phyloP scores from a whole-genome alignment of 805 yeast species.

The Wilhelminamyces savonicus region DNA sequence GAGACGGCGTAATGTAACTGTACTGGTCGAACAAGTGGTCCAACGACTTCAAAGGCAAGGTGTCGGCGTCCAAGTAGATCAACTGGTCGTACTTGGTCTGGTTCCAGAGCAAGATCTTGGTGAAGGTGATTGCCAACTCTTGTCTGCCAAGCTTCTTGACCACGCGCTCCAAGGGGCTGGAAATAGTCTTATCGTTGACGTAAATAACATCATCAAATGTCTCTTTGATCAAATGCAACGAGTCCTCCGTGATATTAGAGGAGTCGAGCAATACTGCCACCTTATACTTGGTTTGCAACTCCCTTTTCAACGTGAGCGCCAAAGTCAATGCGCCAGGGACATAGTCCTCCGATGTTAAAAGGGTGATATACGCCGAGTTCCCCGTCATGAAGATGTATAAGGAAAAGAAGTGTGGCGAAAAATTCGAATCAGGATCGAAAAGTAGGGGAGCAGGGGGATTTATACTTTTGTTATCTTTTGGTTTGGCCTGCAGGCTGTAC shows the following conservation, averaged over 20 bases:
- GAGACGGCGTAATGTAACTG: too few relatives aligned
- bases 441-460: too few relatives aligned
- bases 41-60: conserved; percentile 41
- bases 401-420: too few relatives aligned
- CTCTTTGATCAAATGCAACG: conserved; percentile 1
- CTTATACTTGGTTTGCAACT: conserved; percentile 10
- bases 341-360: conserved; percentile 26
- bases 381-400: too few relatives aligned
- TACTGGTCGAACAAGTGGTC: conserved; percentile 14
- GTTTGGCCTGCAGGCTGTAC: too few relatives aligned
- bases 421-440: too few relatives aligned
- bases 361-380: conserved; percentile 27
- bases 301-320: conserved; percentile 14
- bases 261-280: conserved; percentile 13
- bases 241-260: conserved; percentile 8
- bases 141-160: conserved; percentile 27
- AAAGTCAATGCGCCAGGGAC: conserved; percentile 31
- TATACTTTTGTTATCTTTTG: too few relatives aligned
- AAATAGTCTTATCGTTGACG: conserved; percentile 2
- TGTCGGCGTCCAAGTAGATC: conserved; percentile 61
- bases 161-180: conserved; percentile 3
- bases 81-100: conserved; percentile 39
- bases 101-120: conserved; percentile 55
- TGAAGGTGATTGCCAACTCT: conserved; percentile 47
- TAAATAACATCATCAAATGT: conserved; percentile 2